Percentiles rank a stretch among this genome's conserved stretches.
Evolutionary conservation across 2,329 filamentous ascomycete genomes (phyloP).

Genomic region (Phyllosticta paracitricarpa): DNA sequence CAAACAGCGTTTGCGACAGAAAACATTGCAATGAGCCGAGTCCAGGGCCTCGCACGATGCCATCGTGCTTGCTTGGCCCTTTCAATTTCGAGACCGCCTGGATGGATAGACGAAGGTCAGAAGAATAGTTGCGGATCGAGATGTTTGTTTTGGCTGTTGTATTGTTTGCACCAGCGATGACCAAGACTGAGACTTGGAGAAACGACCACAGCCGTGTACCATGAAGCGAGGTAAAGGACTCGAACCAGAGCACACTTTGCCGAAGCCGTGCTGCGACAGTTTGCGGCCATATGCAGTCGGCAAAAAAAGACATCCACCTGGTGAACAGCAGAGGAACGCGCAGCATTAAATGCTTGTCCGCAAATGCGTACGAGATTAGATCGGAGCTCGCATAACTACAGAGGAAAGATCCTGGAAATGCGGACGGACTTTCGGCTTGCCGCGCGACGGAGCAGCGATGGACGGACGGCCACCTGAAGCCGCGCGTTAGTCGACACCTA

Average conservation of each 20-base stretch:
- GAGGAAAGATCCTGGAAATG: not conserved
- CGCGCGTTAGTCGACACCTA: not conserved
- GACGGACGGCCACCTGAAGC: not conserved
- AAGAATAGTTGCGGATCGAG: not conserved
- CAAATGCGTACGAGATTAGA: not conserved
- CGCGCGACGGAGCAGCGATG: not conserved
- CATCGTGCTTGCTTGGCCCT: not conserved
- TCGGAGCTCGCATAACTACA: not conserved
- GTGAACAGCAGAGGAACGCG: not conserved
- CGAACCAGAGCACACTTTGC: not conserved
- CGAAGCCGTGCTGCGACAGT: not conserved
- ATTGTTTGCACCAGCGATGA: not conserved
- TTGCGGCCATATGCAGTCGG: not conserved
- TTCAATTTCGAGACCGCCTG: not conserved
- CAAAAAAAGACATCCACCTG: not conserved
- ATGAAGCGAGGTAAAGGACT: not conserved
- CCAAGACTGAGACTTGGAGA: not conserved
- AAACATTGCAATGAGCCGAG: not conserved
- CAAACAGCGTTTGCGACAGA: not conserved
- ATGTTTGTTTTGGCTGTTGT: not conserved
- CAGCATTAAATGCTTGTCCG: not conserved
- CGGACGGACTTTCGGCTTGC: not conserved
- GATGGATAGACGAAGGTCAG: not conserved
- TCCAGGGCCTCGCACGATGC: not conserved
- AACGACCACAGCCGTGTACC: not conserved